These are phyloP conservation scores for Pythium dissimile DNA, from an alignment of 352 stramenopile genomes.

Conservation along the genomic window DNA sequence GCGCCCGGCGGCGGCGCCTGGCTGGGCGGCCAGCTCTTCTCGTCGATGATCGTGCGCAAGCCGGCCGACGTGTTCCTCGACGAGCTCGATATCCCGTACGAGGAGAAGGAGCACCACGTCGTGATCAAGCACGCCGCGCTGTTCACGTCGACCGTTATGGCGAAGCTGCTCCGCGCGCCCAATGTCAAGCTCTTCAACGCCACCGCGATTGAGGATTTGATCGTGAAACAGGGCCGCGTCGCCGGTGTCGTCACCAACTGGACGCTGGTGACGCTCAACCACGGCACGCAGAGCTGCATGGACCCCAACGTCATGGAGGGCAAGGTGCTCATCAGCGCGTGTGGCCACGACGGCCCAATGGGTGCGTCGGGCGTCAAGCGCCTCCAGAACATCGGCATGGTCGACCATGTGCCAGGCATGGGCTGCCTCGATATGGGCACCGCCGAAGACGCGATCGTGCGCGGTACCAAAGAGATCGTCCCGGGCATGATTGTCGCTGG, in stretches of 20 bases:
- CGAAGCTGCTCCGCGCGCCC: slow-evolving; percentile 47
- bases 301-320: slow-evolving; percentile 70
- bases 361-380: slow-evolving; percentile 61
- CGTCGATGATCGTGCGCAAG: slow-evolving; percentile 69
- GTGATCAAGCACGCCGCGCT: slow-evolving; percentile 64
- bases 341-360: slow-evolving; percentile 61
- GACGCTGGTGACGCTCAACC: slow-evolving; percentile 63
- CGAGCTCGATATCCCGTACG: slow-evolving; percentile 66
- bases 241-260: slow-evolving; percentile 66
- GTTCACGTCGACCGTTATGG: slow-evolving; percentile 66
- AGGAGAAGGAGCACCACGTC: slow-evolving; percentile 58
- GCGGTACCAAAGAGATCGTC: slow-evolving; percentile 59
- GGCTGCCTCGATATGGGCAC: slow-evolving; percentile 55
- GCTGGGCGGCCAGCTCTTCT: slow-evolving; percentile 63
- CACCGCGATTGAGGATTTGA: slow-evolving; percentile 65
- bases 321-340: slow-evolving; percentile 63
- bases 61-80: slow-evolving; percentile 55
- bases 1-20: slow-evolving; percentile 51
- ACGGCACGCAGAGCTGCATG: slow-evolving; percentile 71
- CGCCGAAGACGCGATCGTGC: slow-evolving; percentile 61
- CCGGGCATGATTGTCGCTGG: slow-evolving; percentile 59
- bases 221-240: slow-evolving; percentile 61
- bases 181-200: slow-evolving; percentile 77
- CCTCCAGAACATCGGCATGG: slow-evolving; percentile 64
- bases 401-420: slow-evolving; percentile 54